phyloP scores from a whole-genome alignment of 345 rosid genomes.

The Cardamine chenopodiifolia region DNA sequence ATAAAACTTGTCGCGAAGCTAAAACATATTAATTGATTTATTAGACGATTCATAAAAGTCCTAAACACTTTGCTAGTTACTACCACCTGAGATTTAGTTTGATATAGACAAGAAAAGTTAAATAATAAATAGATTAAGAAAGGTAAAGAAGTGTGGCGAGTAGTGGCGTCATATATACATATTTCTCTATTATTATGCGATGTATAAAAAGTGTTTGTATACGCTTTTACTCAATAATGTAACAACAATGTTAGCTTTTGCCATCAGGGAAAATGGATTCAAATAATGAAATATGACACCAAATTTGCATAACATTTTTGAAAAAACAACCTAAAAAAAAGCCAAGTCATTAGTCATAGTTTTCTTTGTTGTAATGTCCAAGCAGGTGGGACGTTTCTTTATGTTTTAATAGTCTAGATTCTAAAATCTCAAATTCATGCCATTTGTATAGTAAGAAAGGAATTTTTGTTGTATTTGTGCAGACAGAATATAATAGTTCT shows the following conservation, averaged over 20 bases:
- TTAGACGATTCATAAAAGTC: neutral
- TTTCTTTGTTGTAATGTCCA: slow-evolving; percentile 3
- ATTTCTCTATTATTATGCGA: neutral
- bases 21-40: slow-evolving; percentile 8
- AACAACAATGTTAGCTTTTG: neutral
- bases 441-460: slow-evolving; percentile 30
- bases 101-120: neutral
- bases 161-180: neutral
- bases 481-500: slow-evolving; percentile 22
- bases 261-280: neutral
- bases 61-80: neutral
- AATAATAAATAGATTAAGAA: neutral
- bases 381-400: slow-evolving; percentile 24
- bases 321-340: neutral
- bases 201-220: neutral
- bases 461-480: slow-evolving; percentile 31
- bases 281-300: slow-evolving; percentile 12
- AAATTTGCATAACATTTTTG: neutral
- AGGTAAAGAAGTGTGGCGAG: neutral
- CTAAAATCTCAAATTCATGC: slow-evolving; percentile 24
- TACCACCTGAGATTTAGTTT: neutral
- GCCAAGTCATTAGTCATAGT: slow-evolving; percentile 7
- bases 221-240: slow-evolving; percentile 9
- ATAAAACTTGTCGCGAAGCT: slow-evolving; percentile 10
- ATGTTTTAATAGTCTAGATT: slow-evolving; percentile 5